Base-by-base conservation (phyloP, 2,329 filamentous ascomycete genomes). In the Diaporthe longicolla region DNA sequence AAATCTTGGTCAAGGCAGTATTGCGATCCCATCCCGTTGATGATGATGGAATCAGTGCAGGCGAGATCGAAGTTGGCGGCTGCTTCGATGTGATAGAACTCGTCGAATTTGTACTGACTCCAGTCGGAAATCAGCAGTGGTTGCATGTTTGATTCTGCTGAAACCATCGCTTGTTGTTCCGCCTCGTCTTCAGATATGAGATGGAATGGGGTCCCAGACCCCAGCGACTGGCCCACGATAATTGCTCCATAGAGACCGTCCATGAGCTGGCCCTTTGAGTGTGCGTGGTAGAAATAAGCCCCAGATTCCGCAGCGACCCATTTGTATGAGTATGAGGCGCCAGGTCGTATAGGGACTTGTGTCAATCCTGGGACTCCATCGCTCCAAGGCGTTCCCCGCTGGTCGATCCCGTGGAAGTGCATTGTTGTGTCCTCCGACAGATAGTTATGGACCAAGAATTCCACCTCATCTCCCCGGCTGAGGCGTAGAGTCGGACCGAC, bases 321-420 rank as follows among this genome's bases (percentile, higher is more conserved):
- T 40, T 59, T 59, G 55, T 59, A 59, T 29, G 6, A 59, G 21
- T 59, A 59, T 59, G 55, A 59, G 9, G 55, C 55, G 32, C 55
- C 55, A 2, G 55, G 55, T 5, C 55, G 55, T 40, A 59, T 59
- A 37, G 55, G 21, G 29, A 7, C 55, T 40, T 59, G 55, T 32
- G 55, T 37, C 32, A 59, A 29, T n/a, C 55, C 55, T 15, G 55
- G 55, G 19, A 59, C 55, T 40, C 55, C 55, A 21, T 59, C 55
- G 55, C 55, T 59, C 55, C 55, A 59, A 59, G 55, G 55, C 32
- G 55, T 59, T 9, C 55, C 55, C 55, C 32, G 55, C 55, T 59
- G 55, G 55, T 40, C 32, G 32, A 37, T 59, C 7, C 55, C 55
- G 21, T 59, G 55, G 17, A 59, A 59, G 40, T 59, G 55, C 32